Percentiles rank a stretch among this genome's conserved stretches.
These are phyloP conservation scores for Fusarium fracticaudum DNA, from an alignment of 2,329 filamentous ascomycete species.

Conservation along the genomic window DNA sequence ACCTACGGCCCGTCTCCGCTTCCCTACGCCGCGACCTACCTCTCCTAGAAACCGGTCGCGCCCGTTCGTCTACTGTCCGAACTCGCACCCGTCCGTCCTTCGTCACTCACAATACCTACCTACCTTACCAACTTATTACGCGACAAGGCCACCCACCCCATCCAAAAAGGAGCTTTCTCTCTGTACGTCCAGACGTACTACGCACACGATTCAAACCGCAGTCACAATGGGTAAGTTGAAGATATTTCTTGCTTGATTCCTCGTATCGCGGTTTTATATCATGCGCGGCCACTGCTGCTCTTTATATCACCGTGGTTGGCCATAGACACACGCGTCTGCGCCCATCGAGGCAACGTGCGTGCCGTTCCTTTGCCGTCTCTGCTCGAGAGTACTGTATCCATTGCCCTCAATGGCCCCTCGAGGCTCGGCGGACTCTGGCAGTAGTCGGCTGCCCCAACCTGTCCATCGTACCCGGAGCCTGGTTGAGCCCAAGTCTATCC, in stretches of 20 bases:
- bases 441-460: conserved; percentile 28
- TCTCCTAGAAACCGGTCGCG: conserved; percentile 36
- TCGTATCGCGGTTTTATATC: not conserved
- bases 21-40: conserved; percentile 36
- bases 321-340: conserved; percentile 33
- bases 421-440: conserved; percentile 31
- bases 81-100: conserved; percentile 41
- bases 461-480: conserved; percentile 24
- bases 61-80: conserved; percentile 27
- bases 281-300: conserved; percentile 4
- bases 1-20: conserved; percentile 42
- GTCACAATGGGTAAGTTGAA: conserved; percentile 45
- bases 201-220: conserved; percentile 30
- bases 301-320: conserved; percentile 6
- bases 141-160: conserved; percentile 42
- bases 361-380: conserved; percentile 20
- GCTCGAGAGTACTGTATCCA: conserved; percentile 8
- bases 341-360: conserved; percentile 29
- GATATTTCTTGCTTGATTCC: conserved; percentile 35
- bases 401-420: conserved; percentile 19
- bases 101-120: conserved; percentile 32
- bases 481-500: conserved; percentile 34
- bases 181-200: conserved; percentile 36
- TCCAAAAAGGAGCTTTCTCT: conserved; percentile 36
- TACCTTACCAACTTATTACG: conserved; percentile 30